A percentile compares a stretch with the other conserved stretches of the same genome.
Conservation (phyloP, 441 rosid genomes). For the Populus hybrid region DNA sequence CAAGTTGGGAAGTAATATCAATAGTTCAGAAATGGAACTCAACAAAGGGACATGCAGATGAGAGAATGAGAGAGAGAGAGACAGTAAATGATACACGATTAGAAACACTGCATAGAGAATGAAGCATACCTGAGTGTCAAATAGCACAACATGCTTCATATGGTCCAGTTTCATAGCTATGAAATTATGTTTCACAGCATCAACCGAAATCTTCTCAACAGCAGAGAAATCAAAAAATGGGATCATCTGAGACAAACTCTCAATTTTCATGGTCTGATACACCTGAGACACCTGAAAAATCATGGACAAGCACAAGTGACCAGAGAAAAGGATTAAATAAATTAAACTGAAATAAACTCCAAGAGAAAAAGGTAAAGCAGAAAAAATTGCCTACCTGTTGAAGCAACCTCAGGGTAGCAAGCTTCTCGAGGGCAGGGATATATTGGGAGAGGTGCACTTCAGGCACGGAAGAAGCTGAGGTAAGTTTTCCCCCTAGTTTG, state of each 20-base stretch:
- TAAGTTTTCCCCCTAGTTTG: slow-evolving; percentile 85
- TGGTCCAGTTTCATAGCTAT: slow-evolving; percentile 89
- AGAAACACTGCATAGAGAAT: background rate
- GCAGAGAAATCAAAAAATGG: slow-evolving; percentile 72
- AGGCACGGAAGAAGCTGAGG: slow-evolving; percentile 88
- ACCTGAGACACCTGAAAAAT: slow-evolving; percentile 80
- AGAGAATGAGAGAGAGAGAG: background rate
- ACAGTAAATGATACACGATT: background rate
- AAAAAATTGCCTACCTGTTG: slow-evolving; percentile 61
- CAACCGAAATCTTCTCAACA: slow-evolving; percentile 91
- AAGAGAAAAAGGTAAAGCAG: background rate
- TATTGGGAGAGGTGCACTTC: slow-evolving; percentile 86
- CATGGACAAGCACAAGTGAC: background rate
- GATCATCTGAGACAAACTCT: too few species aligned
- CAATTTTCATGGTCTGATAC: slow-evolving; percentile 81
- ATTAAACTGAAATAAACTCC: background rate
- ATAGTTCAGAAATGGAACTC: background rate
- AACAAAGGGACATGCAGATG: background rate
- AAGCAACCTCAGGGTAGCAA: slow-evolving; percentile 83
- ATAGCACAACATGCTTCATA: slow-evolving; percentile 66
- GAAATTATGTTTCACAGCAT: slow-evolving; percentile 82
- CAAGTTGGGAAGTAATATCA: background rate
- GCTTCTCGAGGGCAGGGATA: slow-evolving; percentile 79
- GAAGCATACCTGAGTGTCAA: slow-evolving; percentile 62
- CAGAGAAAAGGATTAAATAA: background rate